Evolutionary conservation across 2,329 filamentous ascomycete genomes (phyloP), one percentile per base, ranked within the genome.

Genomic region (Scedosporium aurantiacum): DNA sequence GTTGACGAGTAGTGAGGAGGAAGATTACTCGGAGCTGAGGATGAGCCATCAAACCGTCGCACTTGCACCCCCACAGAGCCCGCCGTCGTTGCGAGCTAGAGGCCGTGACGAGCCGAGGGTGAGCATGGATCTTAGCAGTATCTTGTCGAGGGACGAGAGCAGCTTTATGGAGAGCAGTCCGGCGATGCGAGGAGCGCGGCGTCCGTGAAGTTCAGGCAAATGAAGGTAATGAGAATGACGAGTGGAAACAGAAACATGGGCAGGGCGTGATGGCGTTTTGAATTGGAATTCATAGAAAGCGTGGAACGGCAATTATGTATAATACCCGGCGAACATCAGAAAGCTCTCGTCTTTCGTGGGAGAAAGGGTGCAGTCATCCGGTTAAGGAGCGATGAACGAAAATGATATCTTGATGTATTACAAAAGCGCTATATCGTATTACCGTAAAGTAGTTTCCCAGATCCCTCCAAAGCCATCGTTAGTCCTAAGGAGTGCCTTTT

Each of bases 21-120:
- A 93, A 65, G 91, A 90, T 58, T 91, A 89, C 52, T 56, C 40
- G 89, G 90, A 37, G 86, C 86, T 16, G 87, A 87, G 63, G 85
- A 89, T 62, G 86, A 79, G 25, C n/a, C 60, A 27, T 32, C 14
- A 50, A 6, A 18, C 37, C 2, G 25, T 27, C 7, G 47, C 52
- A 7, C 64, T 76, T 14, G 68, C 66, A 12, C 69, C 72, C 41
- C 74, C 75, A 47, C 66, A 65, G 61, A 76, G 73, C 4, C 76
- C 76, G 2, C 76, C 76, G 2, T 77, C 74, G 18, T 63, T 74
- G 59, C 68, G 68, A 2, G 67, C 68, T 18, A 69, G 70, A 10
- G 63, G 67, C 28, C 67, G 68, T 50, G 60, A 68, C 2, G 67
- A 66, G 10, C 67, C 70, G 28, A 67, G 73, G 72, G 76, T 65